Conservation (phyloP, 805 yeast genomes). For the Metschnikowia anglica region DNA sequence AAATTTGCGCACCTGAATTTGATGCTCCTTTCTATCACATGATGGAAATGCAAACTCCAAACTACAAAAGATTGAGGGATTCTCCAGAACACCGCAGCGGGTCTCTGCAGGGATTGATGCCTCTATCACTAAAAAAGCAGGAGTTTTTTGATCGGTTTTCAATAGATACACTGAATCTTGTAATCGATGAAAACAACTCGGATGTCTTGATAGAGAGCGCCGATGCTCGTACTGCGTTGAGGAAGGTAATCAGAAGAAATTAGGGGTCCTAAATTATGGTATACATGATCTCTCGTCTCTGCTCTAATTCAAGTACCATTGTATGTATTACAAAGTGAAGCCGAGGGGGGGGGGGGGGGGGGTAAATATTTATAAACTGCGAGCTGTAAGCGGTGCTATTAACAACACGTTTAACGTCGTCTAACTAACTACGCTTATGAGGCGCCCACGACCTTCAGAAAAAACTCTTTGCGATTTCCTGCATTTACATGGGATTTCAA, state of each 20-base stretch:
- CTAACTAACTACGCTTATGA: too few species aligned
- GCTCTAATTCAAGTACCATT: too few species aligned
- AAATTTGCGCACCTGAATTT: neutral
- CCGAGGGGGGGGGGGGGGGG: too few species aligned
- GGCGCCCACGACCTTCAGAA: too few species aligned
- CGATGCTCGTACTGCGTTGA: conserved; percentile 13
- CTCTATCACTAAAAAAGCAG: neutral
- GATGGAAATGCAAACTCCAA: conserved; percentile 1
- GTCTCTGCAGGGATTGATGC: neutral
- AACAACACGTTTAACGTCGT: too few species aligned
- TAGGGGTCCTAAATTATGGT: neutral
- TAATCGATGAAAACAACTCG: conserved; percentile 1
- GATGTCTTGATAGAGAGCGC: conserved; percentile 18
- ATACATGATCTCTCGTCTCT: neutral
- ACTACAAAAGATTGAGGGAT: neutral
- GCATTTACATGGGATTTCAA: too few species aligned
- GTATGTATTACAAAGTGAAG: too few species aligned
- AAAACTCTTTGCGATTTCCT: neutral
- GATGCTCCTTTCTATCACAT: conserved; percentile 3
- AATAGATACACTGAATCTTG: conserved; percentile 2
- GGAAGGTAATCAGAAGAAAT: conserved; percentile 7
- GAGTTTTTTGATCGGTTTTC: conserved; percentile 1
- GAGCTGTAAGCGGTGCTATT: too few species aligned
- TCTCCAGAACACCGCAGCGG: neutral
- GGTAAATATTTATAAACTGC: too few species aligned